These are phyloP conservation scores for Eucalyptus regnans DNA, from an alignment of 345 rosid genomes.

Conservation along the genomic window DNA sequence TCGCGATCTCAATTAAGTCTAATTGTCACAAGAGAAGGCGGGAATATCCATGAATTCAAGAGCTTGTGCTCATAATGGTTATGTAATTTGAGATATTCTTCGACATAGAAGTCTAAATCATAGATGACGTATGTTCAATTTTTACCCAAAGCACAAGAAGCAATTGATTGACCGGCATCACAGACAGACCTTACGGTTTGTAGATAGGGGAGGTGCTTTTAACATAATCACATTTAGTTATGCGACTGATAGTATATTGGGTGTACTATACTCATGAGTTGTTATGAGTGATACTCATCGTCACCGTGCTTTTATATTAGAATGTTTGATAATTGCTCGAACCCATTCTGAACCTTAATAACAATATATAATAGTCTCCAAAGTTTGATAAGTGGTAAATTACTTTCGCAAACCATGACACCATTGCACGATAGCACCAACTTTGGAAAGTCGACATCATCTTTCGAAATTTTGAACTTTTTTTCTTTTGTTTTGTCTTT, in stretches of 20 bases:
- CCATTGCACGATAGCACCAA: not conserved
- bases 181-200: not conserved
- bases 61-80: not conserved
- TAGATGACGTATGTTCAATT: not conserved
- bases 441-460: not conserved
- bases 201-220: not conserved
- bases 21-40: not conserved
- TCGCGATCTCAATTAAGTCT: not conserved
- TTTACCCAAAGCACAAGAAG: not conserved
- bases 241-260: accelerated
- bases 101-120: not conserved
- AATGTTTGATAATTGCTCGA: accelerated
- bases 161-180: not conserved
- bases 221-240: not conserved
- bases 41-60: not conserved
- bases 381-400: not conserved
- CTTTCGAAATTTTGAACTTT: not conserved
- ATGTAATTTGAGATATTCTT: not conserved
- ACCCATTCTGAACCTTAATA: not conserved
- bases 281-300: not conserved
- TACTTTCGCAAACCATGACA: not conserved
- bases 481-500: not conserved
- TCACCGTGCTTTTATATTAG: not conserved
- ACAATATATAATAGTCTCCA: not conserved
- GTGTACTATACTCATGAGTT: not conserved